Conservation (phyloP, 495 filamentous ascomycete species). For the Cercophora samala region DNA sequence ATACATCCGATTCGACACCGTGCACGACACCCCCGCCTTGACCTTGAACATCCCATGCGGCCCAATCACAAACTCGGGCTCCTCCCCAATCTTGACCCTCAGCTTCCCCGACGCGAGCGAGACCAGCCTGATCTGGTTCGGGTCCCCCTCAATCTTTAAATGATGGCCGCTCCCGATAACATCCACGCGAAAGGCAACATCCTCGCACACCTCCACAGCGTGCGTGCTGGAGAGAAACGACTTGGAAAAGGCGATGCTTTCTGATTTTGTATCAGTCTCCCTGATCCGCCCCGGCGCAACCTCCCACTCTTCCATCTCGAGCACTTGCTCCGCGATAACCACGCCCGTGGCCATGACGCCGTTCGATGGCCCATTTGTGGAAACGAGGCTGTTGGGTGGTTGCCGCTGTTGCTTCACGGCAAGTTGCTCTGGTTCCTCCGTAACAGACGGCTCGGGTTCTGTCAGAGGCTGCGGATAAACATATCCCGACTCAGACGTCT, state of each 20-base stretch:
- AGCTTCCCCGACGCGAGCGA: constrained; percentile 39
- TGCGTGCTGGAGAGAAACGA: constrained; percentile 34
- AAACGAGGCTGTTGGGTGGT: neutral
- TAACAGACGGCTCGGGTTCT: neutral
- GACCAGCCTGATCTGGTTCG: constrained; percentile 29
- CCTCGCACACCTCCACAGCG: constrained; percentile 28
- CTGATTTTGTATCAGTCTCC: constrained; percentile 12
- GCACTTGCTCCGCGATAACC: constrained; percentile 20
- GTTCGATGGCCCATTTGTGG: neutral
- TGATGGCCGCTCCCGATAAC: constrained; percentile 29
- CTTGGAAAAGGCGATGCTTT: constrained; percentile 43
- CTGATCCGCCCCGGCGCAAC: constrained; percentile 26
- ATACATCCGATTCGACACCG: constrained; percentile 32
- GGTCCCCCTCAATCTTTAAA: constrained; percentile 24
- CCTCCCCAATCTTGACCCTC: constrained; percentile 27
- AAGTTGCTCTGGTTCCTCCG: neutral
- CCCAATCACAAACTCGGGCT: constrained; percentile 37
- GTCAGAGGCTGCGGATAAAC: too few species aligned
- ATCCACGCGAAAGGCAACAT: constrained; percentile 36
- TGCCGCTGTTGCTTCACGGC: neutral
- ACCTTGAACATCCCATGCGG: constrained; percentile 33
- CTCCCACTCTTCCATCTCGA: constrained; percentile 40
- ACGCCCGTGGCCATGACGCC: neutral
- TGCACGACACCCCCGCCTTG: constrained; percentile 23
- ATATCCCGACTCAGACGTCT: neutral